Evolutionary conservation across 192 early-diverging fungal genomes (phyloP), one percentile per base, ranked within the genome.

Genomic region (Chytriomyces sp.): DNA sequence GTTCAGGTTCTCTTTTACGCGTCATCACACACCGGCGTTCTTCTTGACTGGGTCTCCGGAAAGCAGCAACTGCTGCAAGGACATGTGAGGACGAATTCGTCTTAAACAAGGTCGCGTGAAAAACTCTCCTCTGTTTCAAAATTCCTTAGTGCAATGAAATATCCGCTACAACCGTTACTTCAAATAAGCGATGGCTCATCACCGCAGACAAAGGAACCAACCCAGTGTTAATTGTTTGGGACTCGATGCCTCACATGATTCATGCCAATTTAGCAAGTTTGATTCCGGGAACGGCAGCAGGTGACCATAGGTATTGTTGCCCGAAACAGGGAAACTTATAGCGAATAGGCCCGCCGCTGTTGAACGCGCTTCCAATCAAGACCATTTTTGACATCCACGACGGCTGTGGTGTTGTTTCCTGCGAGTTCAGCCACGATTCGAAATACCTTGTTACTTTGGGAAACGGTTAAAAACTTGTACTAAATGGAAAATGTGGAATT

Each of bases 191-290:
- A 28, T 88, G 80, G 73, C 38, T 88, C 26, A 76, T 81, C 2
- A 87, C 87, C 8, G 82, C 82, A 5, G 87, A 88, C 75, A 79
- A 69, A 39, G 87, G 87, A 26, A 39, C 70, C 3, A 63, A 74
- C 52, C 74, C 85, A 12, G 52, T 86, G 33, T 30, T 88, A 39
- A 86, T 88, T 28, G 70, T 88, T 28, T 88, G 87, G 87, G 86
- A 88, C 55, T 87, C 78, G 34, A 66, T 62, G 53, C 73, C 73
- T 1, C 73, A 74, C 33, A 49, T 74, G 49, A 68, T 68, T 37
- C 66, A 68, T 33, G 19, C 53, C 31, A 54, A 68, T 56, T 32
- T 56, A 19, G 66, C 66, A 17, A 61, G 25, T 5, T 61, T 62
- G 25, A 34, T 62, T 54, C 62, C 75, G 8, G 66, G 72, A 19